These are phyloP conservation scores for Cornus controversa DNA, from an alignment of 148 eudicot genomes.

Conservation along the genomic window DNA sequence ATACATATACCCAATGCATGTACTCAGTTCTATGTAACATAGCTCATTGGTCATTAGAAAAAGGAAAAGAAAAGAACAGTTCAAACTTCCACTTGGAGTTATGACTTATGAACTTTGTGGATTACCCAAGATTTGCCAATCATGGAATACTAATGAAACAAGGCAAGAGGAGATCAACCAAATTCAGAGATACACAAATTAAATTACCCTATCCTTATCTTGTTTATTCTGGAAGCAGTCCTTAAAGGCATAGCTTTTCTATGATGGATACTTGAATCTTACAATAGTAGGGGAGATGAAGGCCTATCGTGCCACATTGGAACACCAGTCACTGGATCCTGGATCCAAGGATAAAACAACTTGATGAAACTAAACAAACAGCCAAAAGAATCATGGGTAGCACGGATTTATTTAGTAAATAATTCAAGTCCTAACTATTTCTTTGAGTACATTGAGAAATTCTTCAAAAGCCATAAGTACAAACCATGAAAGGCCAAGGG, in stretches of 20 bases:
- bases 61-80: not conserved
- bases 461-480: conserved; percentile 9
- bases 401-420: not conserved
- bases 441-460: not conserved
- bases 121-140: not conserved
- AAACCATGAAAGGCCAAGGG: conserved; percentile 73
- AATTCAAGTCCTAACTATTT: not conserved
- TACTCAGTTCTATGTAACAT: no score
- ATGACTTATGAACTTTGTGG: not conserved
- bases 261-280: conserved; percentile 32
- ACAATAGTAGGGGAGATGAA: conserved; percentile 74
- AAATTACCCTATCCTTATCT: conserved; percentile 11
- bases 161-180: conserved; percentile 1
- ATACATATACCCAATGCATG: no score
- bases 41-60: no score
- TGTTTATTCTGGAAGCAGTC: conserved; percentile 7
- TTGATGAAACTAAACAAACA: conserved; percentile 2
- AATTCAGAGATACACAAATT: not conserved
- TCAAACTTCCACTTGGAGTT: not conserved
- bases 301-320: conserved; percentile 79
- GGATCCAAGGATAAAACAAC: conserved; percentile 18
- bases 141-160: not conserved
- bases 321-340: conserved; percentile 91
- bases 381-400: not conserved
- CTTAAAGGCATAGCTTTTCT: conserved; percentile 12